Conservation (phyloP, 2,329 filamentous ascomycete genomes). For the Mycosphaerelloides madeirae region DNA sequence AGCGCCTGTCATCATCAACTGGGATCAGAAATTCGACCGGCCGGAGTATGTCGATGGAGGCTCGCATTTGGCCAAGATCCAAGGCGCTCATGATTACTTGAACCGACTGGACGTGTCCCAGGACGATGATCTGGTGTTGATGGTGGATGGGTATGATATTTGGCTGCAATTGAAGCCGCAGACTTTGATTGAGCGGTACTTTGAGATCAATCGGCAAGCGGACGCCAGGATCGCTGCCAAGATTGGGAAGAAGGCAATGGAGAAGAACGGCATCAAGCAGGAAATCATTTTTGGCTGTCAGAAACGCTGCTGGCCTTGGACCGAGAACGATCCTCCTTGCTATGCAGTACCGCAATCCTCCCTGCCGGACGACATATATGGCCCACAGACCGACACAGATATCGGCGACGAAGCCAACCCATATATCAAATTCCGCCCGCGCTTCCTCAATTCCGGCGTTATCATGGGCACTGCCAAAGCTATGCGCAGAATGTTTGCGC, state of each 20-base stretch:
- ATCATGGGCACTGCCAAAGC: constrained; percentile 24
- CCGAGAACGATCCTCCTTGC: constrained; percentile 46
- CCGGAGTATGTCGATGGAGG: constrained; percentile 29
- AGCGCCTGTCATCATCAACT: constrained; percentile 23
- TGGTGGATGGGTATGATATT: constrained; percentile 60
- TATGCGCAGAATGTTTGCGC: constrained; percentile 25
- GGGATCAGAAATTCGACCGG: constrained; percentile 15
- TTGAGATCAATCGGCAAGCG: constrained; percentile 37
- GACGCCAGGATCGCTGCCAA: constrained; percentile 45
- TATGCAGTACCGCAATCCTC: constrained; percentile 49
- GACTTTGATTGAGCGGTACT: constrained; percentile 48
- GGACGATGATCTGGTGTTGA: constrained; percentile 54
- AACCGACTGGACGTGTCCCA: constrained; percentile 9
- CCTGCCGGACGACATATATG: constrained; percentile 47
- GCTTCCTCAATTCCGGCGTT: constrained; percentile 34
- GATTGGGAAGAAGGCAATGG: constrained; percentile 10
- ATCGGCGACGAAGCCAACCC: constrained; percentile 35
- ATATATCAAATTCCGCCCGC: constrained; percentile 39
- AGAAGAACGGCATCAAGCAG: constrained; percentile 43
- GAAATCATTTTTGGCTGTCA: constrained; percentile 53
- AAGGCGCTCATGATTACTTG: constrained; percentile 23
- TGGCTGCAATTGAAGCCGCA: constrained; percentile 63
- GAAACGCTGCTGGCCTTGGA: constrained; percentile 48
- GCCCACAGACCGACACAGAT: constrained; percentile 45
- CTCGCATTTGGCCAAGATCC: constrained; percentile 27